phyloP scores from a whole-genome alignment of 2,329 filamentous ascomycete genomes.

The Nannizzia gypsea region DNA sequence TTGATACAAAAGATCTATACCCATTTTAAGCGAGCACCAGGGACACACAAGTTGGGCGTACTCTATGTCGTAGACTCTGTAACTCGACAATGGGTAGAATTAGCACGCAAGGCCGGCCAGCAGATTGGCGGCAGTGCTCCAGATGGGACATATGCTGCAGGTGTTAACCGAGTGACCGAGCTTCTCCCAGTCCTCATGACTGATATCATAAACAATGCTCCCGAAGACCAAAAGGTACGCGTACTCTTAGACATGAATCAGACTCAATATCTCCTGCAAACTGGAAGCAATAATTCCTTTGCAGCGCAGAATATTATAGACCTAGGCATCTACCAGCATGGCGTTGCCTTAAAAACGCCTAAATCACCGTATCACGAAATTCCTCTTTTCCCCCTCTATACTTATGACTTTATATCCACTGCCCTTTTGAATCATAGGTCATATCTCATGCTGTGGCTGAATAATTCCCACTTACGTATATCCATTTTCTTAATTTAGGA shows the following conservation, averaged over 20 bases:
- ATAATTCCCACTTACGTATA: constrained; percentile 40
- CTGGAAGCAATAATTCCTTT: background rate
- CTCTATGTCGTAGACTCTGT: constrained; percentile 99
- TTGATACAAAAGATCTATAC: constrained; percentile 95
- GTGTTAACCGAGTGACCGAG: constrained; percentile 93
- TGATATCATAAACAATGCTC: constrained; percentile 80
- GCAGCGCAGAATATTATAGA: constrained; percentile 3
- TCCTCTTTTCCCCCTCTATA: constrained; percentile 4
- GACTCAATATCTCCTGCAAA: constrained; percentile 7
- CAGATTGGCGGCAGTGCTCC: constrained; percentile 66
- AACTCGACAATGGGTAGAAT: constrained; percentile 96
- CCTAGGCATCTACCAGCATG: background rate
- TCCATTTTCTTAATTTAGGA: constrained; percentile 52
- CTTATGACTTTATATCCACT: constrained; percentile 8
- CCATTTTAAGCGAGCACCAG: constrained; percentile 88
- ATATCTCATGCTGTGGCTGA: constrained; percentile 18
- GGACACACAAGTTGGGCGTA: constrained; percentile 94
- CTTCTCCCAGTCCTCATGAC: constrained; percentile 87
- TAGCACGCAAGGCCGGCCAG: constrained; percentile 77
- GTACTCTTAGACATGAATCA: constrained; percentile 16
- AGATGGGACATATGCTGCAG: constrained; percentile 87
- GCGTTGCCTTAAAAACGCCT: constrained; percentile 9
- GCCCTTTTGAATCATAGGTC: constrained; percentile 4
- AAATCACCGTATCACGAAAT: constrained; percentile 9
- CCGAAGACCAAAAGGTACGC: constrained; percentile 94